Base-by-base conservation (phyloP, 208 protist genomes). In the Blechomonas ayalai region DNA sequence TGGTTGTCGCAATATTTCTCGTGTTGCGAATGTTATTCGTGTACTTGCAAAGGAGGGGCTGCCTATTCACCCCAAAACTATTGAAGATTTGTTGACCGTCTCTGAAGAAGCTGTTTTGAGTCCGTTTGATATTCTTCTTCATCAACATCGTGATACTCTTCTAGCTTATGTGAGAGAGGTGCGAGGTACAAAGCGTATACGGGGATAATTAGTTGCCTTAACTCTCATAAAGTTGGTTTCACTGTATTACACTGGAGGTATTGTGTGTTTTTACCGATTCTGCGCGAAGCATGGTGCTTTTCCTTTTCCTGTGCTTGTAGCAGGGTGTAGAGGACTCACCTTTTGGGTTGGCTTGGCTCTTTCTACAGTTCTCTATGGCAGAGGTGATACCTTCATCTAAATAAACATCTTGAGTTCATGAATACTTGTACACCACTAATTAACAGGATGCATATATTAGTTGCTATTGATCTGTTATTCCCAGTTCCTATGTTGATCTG, bases 11-110 rank as follows among this genome's bases (percentile, higher is more conserved):
- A 73, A 68, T 42, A 52, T 83, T 0, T 66, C 72, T 10, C 74
- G 81, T 16, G 61, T 94, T 6, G 69, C 66, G 3, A 91, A 90
- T 59, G 90, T 81, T 52, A 71, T 94, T 40, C 71, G 61, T 29
- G 59, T 71, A 0, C 57, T 94, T 16, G 66, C 53, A 12, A 27
- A 35, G 1, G 53, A 57, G 0, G 46, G 68, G 25, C 34, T 88
- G 10, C 69, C 73, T 13, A 61, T 94, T n/a, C 68, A 77, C 56
- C 62, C 50, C 23, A 62, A 63, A 19, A 57, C 78, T 0, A 78
- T 94, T 24, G 64, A 85, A 38, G 36, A 47, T 12, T 59, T 59
- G 0, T 68, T 86, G 4, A 63, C 75, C 13, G 52, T 52, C 1
- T 86, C 79, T 4, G 13, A 83, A 22, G 65, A 73, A 34, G 59